phyloP scores from a whole-genome alignment of 495 filamentous ascomycete species.

The Neurospora africana region DNA sequence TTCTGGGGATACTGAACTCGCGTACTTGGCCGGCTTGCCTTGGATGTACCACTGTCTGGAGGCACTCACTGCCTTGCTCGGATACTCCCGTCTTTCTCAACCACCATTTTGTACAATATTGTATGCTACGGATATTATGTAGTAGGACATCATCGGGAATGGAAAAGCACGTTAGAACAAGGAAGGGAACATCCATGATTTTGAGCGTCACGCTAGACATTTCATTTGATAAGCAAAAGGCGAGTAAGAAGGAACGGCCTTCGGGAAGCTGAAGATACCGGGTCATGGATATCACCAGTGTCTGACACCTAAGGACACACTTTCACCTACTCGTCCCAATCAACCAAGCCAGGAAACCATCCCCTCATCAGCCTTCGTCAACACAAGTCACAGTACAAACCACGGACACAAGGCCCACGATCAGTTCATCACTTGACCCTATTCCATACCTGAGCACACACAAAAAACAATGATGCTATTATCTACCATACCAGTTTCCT shows the following conservation, averaged over 20 bases:
- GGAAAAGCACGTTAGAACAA: neutral
- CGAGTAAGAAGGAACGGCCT: neutral
- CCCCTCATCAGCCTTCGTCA: neutral
- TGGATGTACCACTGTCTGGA: neutral
- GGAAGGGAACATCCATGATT: neutral
- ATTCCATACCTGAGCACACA: neutral
- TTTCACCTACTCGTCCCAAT: neutral
- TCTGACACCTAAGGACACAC: neutral
- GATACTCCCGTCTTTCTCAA: neutral
- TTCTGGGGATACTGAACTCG: neutral
- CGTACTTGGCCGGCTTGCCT: neutral
- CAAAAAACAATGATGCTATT: neutral
- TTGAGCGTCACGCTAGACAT: neutral
- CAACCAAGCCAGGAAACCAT: neutral
- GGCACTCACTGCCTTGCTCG: neutral
- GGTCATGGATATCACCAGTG: neutral
- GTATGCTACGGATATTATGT: slow-evolving; percentile 1
- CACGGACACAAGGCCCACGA: neutral
- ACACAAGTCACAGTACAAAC: neutral
- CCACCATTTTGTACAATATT: slow-evolving; percentile 3
- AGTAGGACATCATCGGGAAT: neutral
- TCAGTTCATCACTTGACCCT: neutral
- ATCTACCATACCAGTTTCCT: neutral
- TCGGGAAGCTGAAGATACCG: neutral
- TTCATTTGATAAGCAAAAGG: neutral